phyloP scores from a whole-genome alignment of 1,139 yeast genomes.

The Yamadazyma trypodendri region DNA sequence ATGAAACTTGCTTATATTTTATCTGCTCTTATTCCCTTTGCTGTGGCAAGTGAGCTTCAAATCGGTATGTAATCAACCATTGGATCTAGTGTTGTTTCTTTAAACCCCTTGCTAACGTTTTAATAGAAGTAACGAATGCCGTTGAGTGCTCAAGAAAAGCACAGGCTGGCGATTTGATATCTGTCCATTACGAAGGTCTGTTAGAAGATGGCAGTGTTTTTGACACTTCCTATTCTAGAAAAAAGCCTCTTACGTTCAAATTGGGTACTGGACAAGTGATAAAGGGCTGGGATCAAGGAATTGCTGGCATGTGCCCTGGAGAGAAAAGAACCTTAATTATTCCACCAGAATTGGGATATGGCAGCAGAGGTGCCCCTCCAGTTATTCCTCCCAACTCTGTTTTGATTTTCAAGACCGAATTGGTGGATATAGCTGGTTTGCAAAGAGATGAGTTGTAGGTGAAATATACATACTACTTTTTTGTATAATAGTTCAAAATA shows the following conservation, averaged over 20 bases:
- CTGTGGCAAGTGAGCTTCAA: slow-evolving; percentile 19
- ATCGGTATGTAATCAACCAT: slow-evolving; percentile 24
- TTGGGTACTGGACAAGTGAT: slow-evolving; percentile 80
- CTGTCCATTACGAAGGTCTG: slow-evolving; percentile 75
- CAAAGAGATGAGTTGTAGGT: slow-evolving; percentile 16
- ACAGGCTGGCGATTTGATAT: slow-evolving; percentile 59
- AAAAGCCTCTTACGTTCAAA: slow-evolving; percentile 63
- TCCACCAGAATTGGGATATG: slow-evolving; percentile 78
- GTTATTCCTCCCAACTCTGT: slow-evolving; percentile 71
- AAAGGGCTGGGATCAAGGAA: slow-evolving; percentile 86
- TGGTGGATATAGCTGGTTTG: slow-evolving; percentile 47
- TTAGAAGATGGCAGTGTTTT: slow-evolving; percentile 68
- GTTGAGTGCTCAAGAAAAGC: slow-evolving; percentile 59
- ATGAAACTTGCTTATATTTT: slow-evolving; percentile 14
- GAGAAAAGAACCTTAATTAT: slow-evolving; percentile 77
- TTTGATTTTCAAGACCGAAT: slow-evolving; percentile 56
- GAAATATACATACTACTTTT: too few species aligned
- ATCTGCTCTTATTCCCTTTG: slow-evolving; percentile 8
- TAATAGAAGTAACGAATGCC: slow-evolving; percentile 28
- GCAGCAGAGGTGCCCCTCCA: slow-evolving; percentile 72
- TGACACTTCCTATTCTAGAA: slow-evolving; percentile 70
- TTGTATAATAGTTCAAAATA: too few species aligned
- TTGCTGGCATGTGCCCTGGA: slow-evolving; percentile 77
- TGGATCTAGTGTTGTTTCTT: background rate
- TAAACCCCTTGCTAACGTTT: slow-evolving; percentile 10